Evolutionary conservation across 768 basidiomycete genomes (phyloP).

Genomic region (Cystobasidium ongulense): DNA sequence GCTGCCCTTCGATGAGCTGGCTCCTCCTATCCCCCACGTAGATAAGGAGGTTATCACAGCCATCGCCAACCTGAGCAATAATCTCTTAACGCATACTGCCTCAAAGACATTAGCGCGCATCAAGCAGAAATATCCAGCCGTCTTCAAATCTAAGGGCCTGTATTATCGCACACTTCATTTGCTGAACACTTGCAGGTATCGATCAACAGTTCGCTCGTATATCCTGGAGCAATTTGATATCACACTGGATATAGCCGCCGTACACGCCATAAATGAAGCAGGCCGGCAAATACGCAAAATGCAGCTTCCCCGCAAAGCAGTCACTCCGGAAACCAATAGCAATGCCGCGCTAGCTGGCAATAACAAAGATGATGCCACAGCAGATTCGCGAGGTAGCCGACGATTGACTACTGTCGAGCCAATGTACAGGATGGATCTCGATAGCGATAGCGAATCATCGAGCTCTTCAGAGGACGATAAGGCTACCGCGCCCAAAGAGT

Average conservation of each 20-base stretch:
- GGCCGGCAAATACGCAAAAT: background rate
- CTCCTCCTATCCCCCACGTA: conserved; percentile 58
- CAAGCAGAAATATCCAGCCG: conserved; percentile 64
- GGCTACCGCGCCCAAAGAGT: background rate
- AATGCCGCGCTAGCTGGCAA: background rate
- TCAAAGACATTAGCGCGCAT: conserved; percentile 78
- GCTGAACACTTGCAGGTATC: conserved; percentile 80
- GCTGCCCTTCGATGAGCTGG: conserved; percentile 44
- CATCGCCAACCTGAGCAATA: conserved; percentile 87
- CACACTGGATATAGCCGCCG: background rate
- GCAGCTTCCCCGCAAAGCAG: background rate
- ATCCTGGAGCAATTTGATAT: conserved; percentile 80
- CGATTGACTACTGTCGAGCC: background rate
- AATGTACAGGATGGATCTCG: background rate
- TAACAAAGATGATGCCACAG: background rate
- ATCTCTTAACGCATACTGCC: conserved; percentile 88
- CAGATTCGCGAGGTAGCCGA: background rate
- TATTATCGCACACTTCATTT: conserved; percentile 78
- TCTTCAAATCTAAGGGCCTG: conserved; percentile 69
- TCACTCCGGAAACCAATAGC: background rate
- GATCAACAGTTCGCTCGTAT: conserved; percentile 82
- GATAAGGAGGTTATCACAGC: conserved; percentile 80
- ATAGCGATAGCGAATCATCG: conserved; percentile 6
- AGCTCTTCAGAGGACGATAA: background rate
- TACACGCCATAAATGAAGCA: conserved; percentile 5